Conservation (phyloP, 2,329 filamentous ascomycete genomes). For the Niveomyces coronatus region DNA sequence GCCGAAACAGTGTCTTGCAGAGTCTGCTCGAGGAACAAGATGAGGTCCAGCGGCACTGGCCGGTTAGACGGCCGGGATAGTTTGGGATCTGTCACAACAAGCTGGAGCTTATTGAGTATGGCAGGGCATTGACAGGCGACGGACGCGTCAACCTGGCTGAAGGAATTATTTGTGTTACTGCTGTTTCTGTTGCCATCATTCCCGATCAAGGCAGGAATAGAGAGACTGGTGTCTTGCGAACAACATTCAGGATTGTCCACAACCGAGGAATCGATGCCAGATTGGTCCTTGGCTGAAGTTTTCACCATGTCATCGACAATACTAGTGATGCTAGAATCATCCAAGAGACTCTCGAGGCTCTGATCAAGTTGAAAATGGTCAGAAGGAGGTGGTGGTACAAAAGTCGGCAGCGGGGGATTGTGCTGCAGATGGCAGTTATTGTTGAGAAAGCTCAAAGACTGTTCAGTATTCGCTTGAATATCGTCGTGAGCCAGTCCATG, state of each 20-base stretch:
- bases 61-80: background rate
- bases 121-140: background rate
- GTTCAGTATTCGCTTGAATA: no score
- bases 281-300: background rate
- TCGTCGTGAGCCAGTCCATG: no score
- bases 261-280: no score
- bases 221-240: no score
- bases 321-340: background rate
- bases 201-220: no score
- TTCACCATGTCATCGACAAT: background rate
- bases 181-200: no score
- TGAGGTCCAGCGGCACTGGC: background rate
- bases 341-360: background rate
- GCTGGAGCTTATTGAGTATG: background rate
- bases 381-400: no score
- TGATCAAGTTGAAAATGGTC: background rate
- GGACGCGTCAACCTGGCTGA: background rate
- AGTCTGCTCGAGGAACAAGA: background rate
- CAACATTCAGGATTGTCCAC: no score
- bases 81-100: background rate
- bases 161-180: no score
- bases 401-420: no score
- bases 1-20: background rate
- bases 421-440: no score
- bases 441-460: no score